Conservation (phyloP, 2,329 filamentous ascomycete genomes). For the Verticillium zaregamsianum region DNA sequence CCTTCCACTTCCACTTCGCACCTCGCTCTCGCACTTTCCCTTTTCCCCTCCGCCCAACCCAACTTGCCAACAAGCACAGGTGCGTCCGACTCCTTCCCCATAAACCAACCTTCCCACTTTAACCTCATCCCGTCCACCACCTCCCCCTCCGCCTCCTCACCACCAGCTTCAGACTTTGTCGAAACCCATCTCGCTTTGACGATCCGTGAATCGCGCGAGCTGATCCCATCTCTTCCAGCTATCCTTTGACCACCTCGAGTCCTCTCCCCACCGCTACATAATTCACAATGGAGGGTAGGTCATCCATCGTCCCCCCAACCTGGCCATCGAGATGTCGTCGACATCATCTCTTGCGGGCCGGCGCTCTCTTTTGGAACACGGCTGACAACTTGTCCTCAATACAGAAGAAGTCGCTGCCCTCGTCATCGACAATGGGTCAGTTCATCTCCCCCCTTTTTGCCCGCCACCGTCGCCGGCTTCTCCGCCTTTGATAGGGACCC, state of each 20-base stretch:
- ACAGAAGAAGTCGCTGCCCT: constrained; percentile 99
- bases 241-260: constrained; percentile 4
- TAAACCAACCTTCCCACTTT: constrained; percentile 16
- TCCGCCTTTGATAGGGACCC: constrained; percentile 9
- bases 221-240: constrained; percentile 7
- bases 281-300: constrained; percentile 18
- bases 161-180: constrained; percentile 13
- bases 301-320: constrained; percentile 5
- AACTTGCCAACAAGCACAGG: constrained; percentile 2
- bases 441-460: constrained; percentile 19
- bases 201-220: constrained; percentile 15
- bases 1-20: constrained; percentile 1
- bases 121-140: constrained; percentile 15
- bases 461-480: constrained; percentile 26
- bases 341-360: background rate
- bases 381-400: constrained; percentile 19
- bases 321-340: background rate
- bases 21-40: constrained; percentile 4
- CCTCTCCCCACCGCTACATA: constrained; percentile 13
- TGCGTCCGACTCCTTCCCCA: constrained; percentile 4
- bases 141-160: constrained; percentile 12
- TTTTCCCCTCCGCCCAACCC: constrained; percentile 1
- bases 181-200: constrained; percentile 12
- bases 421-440: constrained; percentile 99
- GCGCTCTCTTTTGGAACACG: background rate